Percentiles rank a stretch among this genome's conserved stretches.
Evolutionary conservation across 257 asterid species (phyloP).

Genomic region (Solanum peruvianum): DNA sequence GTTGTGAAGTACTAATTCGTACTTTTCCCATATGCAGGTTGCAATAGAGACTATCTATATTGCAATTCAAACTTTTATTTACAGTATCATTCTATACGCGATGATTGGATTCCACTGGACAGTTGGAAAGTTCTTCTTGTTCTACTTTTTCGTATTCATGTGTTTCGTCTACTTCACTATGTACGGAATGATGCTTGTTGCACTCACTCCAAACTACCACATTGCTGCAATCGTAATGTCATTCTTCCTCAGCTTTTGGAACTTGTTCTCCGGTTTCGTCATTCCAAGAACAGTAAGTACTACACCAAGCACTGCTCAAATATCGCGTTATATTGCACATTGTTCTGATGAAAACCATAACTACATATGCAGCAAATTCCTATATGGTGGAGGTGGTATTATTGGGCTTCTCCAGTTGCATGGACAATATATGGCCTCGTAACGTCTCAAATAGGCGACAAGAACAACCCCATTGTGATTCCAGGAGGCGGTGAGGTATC

Average conservation of each 20-base stretch:
- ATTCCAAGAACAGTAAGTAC: conserved; percentile 62
- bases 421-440: conserved; percentile 83
- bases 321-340: neutral
- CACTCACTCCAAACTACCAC: conserved; percentile 70
- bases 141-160: conserved; percentile 67
- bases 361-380: conserved; percentile 46
- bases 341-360: neutral
- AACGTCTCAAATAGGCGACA: conserved; percentile 66
- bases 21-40: conserved; percentile 27
- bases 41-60: conserved; percentile 56
- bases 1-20: neutral
- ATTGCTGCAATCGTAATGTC: conserved; percentile 81
- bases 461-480: conserved; percentile 7
- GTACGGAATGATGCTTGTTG: conserved; percentile 80
- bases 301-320: neutral
- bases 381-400: conserved; percentile 92
- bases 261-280: conserved; percentile 67
- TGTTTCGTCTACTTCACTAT: conserved; percentile 65
- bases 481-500: conserved; percentile 33
- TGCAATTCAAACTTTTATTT: conserved; percentile 45
- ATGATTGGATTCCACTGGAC: conserved; percentile 80
- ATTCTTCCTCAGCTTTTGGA: conserved; percentile 89
- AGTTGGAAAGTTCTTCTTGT: conserved; percentile 46
- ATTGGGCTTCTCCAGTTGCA: conserved; percentile 77
- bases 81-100: conserved; percentile 64